phyloP scores from a whole-genome alignment of 2,329 filamentous ascomycete species.

The Beauveria bassiana region DNA sequence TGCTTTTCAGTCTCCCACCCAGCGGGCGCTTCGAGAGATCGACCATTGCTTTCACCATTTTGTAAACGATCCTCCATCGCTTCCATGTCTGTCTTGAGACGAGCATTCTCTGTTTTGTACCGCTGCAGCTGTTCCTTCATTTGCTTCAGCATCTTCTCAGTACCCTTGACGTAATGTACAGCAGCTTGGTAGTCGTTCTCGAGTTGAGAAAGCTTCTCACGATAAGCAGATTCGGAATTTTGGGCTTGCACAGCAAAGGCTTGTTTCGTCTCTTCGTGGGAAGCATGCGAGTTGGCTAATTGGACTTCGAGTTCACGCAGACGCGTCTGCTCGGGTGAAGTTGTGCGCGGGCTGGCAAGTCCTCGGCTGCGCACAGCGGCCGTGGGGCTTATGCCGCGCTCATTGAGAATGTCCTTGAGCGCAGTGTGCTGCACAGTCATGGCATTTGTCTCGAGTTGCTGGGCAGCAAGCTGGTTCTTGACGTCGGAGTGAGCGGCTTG shows the following conservation, averaged over 20 bases:
- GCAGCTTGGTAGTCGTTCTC: slow-evolving; percentile 97
- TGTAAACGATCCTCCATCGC: slow-evolving; percentile 50
- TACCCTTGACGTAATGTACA: slow-evolving; percentile 96
- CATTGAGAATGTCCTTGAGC: slow-evolving; percentile 83
- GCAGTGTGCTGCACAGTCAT: slow-evolving; percentile 87
- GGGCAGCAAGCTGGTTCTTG: slow-evolving; percentile 72
- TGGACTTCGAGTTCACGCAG: slow-evolving; percentile 84
- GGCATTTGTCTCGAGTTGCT: slow-evolving; percentile 91
- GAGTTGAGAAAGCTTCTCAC: slow-evolving; percentile 86
- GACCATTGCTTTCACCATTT: neutral
- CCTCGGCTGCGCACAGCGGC: slow-evolving; percentile 63
- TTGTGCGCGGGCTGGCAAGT: slow-evolving; percentile 60
- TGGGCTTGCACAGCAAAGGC: slow-evolving; percentile 72
- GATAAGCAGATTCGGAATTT: slow-evolving; percentile 81
- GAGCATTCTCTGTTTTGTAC: slow-evolving; percentile 79
- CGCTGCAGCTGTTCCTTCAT: slow-evolving; percentile 96
- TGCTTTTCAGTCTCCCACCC: slow-evolving; percentile 72
- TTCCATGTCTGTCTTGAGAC: slow-evolving; percentile 75
- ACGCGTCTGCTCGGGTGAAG: slow-evolving; percentile 73
- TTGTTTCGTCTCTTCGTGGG: slow-evolving; percentile 78
- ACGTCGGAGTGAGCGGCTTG: slow-evolving; percentile 75
- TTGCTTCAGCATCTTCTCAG: slow-evolving; percentile 97
- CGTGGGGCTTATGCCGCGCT: slow-evolving; percentile 77
- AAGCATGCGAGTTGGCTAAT: slow-evolving; percentile 65
- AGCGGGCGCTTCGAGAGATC: slow-evolving; percentile 32